phyloP scores from a whole-genome alignment of 768 basidiomycete genomes.

The Naganishia onofrii region DNA sequence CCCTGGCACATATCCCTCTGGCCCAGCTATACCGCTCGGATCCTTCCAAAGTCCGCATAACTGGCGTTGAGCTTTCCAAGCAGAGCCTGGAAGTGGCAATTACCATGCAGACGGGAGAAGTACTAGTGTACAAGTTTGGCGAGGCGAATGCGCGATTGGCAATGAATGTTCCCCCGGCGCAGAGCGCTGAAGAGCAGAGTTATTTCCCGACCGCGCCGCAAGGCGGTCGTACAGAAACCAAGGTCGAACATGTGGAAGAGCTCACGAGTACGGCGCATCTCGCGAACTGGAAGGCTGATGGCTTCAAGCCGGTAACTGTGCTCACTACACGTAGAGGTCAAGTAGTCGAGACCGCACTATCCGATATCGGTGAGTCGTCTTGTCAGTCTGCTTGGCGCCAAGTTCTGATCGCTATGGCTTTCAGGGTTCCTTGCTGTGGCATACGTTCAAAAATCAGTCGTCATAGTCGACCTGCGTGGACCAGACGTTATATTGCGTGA shows the following conservation, averaged over 20 bases:
- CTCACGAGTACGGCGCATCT: slow-evolving; percentile 61
- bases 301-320: slow-evolving; percentile 65
- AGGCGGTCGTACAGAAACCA: slow-evolving; percentile 55
- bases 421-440: slow-evolving; percentile 75
- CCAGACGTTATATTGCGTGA: slow-evolving; percentile 66
- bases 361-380: slow-evolving; percentile 65
- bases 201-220: slow-evolving; percentile 58
- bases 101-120: slow-evolving; percentile 52
- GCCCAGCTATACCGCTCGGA: slow-evolving; percentile 45
- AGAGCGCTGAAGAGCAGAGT: slow-evolving; percentile 5
- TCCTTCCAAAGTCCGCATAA: slow-evolving; percentile 50
- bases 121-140: slow-evolving; percentile 53
- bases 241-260: slow-evolving; percentile 54
- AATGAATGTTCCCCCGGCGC: neutral
- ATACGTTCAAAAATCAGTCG: slow-evolving; percentile 62
- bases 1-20: slow-evolving; percentile 42
- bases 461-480: slow-evolving; percentile 71
- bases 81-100: slow-evolving; percentile 53
- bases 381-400: neutral
- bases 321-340: slow-evolving; percentile 58
- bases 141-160: slow-evolving; percentile 36
- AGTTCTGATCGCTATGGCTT: slow-evolving; percentile 21
- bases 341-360: slow-evolving; percentile 62
- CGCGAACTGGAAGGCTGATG: slow-evolving; percentile 51
- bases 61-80: slow-evolving; percentile 50